Percentiles rank a stretch among this genome's conserved stretches.
Conservation (phyloP, 306 rosid genomes). For the Luffa aegyptiaca region DNA sequence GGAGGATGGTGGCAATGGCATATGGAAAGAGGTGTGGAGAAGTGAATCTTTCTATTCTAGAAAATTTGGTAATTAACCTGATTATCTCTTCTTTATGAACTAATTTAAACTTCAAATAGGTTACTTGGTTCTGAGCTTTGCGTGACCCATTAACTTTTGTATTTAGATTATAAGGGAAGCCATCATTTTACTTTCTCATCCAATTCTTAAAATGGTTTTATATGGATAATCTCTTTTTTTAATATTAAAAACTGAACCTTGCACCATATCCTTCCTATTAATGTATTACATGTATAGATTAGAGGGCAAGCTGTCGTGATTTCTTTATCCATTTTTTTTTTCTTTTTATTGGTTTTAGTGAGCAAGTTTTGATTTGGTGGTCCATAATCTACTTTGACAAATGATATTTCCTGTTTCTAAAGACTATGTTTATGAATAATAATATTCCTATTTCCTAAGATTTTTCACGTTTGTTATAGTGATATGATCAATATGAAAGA, state of each 20-base stretch:
- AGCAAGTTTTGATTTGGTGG: neutral
- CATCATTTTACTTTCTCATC: neutral
- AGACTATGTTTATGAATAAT: neutral
- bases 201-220: neutral
- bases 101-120: neutral
- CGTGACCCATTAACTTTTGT: neutral
- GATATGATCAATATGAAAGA: neutral
- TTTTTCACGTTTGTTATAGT: neutral
- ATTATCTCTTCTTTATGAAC: neutral
- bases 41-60: slow-evolving; percentile 63
- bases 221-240: neutral
- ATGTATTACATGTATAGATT: neutral
- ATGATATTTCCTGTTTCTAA: neutral
- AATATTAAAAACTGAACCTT: neutral
- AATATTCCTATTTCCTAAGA: neutral
- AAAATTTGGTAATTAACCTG: slow-evolving; percentile 53
- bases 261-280: neutral
- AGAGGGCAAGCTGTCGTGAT: neutral
- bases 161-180: neutral
- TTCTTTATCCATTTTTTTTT: neutral
- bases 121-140: neutral
- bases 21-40: slow-evolving; percentile 87
- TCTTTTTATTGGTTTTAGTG: neutral
- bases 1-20: slow-evolving; percentile 61
- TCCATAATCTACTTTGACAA: neutral